phyloP scores from a whole-genome alignment of 768 basidiomycete species.

The Tulasnella sp. region DNA sequence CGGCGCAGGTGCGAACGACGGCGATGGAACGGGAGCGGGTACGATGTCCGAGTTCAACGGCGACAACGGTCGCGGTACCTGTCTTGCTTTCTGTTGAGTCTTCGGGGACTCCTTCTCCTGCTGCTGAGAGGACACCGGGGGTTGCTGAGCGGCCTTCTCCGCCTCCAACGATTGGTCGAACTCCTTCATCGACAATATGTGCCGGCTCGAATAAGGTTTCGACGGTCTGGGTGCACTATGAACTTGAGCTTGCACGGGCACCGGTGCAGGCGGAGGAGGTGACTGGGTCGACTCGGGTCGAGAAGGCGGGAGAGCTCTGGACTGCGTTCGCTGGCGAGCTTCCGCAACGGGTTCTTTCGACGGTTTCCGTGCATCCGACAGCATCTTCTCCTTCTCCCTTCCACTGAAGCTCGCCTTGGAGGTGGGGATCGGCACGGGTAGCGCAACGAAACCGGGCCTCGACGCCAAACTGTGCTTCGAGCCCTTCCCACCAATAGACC shows the following conservation, averaged over 20 bases:
- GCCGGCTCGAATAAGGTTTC: not conserved
- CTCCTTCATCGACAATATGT: constrained; percentile 4
- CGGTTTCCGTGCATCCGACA: not conserved
- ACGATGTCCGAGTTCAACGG: not conserved
- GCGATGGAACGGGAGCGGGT: not conserved
- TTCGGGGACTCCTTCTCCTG: not conserved
- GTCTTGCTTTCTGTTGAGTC: no score
- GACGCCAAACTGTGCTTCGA: not conserved
- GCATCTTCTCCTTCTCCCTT: not conserved
- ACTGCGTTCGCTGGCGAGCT: not conserved
- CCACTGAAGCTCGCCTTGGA: not conserved
- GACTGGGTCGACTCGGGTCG: not conserved
- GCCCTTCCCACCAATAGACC: not conserved
- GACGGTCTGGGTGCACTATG: not conserved
- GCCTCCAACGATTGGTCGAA: not conserved
- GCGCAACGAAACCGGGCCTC: not conserved
- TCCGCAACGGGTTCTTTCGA: not conserved
- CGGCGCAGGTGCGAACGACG: not conserved
- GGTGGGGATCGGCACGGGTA: not conserved
- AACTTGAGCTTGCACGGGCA: not conserved
- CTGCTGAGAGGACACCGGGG: not conserved
- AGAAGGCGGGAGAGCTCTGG: not conserved
- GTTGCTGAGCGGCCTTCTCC: not conserved
- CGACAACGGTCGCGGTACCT: not conserved
- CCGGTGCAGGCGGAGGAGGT: not conserved